Conservation (phyloP, 768 basidiomycete genomes). For the Clitopilus hobsonii region DNA sequence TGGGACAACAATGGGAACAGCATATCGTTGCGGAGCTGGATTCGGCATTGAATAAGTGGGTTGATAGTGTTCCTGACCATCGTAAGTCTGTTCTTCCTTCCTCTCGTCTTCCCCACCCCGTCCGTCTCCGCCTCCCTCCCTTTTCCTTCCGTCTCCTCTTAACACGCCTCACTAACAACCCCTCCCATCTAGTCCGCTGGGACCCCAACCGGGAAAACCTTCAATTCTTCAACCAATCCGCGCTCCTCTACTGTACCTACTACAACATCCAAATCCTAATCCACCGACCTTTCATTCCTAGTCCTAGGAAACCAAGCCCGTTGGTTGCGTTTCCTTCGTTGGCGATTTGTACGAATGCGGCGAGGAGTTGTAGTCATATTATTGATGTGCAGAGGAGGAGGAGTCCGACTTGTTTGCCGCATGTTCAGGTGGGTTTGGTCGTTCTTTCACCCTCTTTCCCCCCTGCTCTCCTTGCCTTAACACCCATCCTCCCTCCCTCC, state of each 20-base stretch:
- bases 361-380: conserved; percentile 78
- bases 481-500: no score
- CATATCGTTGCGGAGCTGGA: conserved; percentile 67
- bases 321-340: conserved; percentile 57
- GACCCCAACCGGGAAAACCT: conserved; percentile 41
- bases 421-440: conserved; percentile 26
- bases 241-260: conserved; percentile 41
- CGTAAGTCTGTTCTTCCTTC: conserved; percentile 26
- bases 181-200: conserved; percentile 58
- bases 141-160: background rate
- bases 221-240: conserved; percentile 57
- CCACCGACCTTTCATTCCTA: conserved; percentile 75
- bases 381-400: conserved; percentile 52
- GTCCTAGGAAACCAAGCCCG: conserved; percentile 39
- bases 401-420: conserved; percentile 22
- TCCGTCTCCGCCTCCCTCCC: background rate
- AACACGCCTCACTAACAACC: no score
- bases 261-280: conserved; percentile 68
- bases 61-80: conserved; percentile 59
- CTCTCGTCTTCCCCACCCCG: background rate
- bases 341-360: conserved; percentile 76
- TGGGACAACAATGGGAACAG: conserved; percentile 62
- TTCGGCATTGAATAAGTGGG: conserved; percentile 68
- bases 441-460: background rate
- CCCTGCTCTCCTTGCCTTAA: no score